A percentile compares a stretch with the other conserved stretches of the same genome.
Evolutionary conservation across 164 flowering plant species (phyloP).

Genomic region (Houttuynia cordata): DNA sequence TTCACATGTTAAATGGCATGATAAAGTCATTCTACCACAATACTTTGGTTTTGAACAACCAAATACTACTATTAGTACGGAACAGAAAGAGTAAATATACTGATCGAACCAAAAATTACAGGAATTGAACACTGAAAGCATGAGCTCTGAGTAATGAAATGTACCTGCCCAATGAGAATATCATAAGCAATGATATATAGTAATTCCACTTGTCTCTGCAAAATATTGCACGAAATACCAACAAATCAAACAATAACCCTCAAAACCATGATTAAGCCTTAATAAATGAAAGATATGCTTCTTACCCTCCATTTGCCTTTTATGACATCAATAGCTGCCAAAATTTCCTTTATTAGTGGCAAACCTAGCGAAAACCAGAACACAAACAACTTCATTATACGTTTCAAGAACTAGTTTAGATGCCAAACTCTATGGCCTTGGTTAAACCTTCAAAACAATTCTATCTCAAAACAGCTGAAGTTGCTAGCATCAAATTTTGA

Average conservation of each 20-base stretch:
- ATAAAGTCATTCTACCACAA: too few relatives aligned
- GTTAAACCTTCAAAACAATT: neutral
- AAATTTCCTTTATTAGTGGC: constrained; percentile 49
- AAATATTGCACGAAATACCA: neutral
- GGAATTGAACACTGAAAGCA: neutral
- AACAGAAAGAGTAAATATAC: too few relatives aligned
- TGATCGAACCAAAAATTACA: too few relatives aligned
- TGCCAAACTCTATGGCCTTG: neutral
- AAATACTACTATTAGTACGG: too few relatives aligned
- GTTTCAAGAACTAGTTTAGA: neutral
- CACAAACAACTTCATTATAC: neutral
- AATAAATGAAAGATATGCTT: neutral
- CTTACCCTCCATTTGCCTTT: constrained; percentile 80
- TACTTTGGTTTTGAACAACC: too few relatives aligned
- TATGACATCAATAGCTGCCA: constrained; percentile 36
- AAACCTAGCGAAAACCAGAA: constrained; percentile 33
- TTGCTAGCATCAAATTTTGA: neutral
- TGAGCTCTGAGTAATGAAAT: neutral
- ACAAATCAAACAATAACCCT: too few relatives aligned
- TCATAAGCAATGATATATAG: constrained; percentile 59
- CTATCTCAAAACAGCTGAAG: neutral
- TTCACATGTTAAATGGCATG: too few relatives aligned
- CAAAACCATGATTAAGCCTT: too few relatives aligned
- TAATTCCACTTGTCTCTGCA: constrained; percentile 75
- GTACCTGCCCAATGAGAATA: constrained; percentile 78